Base-by-base conservation (phyloP, 177 flowering plant genomes). In the Tripterygium wilfordii region DNA sequence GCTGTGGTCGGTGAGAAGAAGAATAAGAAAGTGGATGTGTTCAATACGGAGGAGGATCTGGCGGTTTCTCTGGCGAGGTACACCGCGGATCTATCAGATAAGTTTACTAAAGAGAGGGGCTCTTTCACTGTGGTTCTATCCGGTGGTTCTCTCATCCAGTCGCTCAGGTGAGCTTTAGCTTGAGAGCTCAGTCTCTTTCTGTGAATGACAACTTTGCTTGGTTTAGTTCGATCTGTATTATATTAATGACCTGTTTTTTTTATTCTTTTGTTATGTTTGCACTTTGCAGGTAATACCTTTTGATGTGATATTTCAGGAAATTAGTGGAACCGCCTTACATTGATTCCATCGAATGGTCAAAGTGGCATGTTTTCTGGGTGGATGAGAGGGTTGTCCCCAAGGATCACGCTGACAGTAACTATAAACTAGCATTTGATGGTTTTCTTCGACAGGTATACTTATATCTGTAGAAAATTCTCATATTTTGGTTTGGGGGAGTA, bases 291-390 rank as follows among this genome's bases (percentile, higher is more conserved):
- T n/a, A n/a, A n/a, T n/a, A n/a, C n/a, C n/a, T n/a, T n/a, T n/a
- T n/a, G n/a, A n/a, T n/a, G n/a, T n/a, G n/a, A n/a, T n/a, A 35
- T 41, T 54, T 28, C 63, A 85, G 95, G 79, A 78, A 80, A 63
- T 42, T 86, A 15, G 50, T 60, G 25, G 85, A 81, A 57, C 38
- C 79, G 2, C 88, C 91, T 3, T 81, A 75, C 36, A 14, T 58
- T 18, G 80, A 74, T 35, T 66, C 75, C 0, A 51, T 83, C 12
- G 81, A 81, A 4, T 86, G 95, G 95, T 67, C 74, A 15, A 86
- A 70, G 52, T 86, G 95, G 95, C 71, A 72, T 56, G 75, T 86
- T 8, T 76, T 83, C 46, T 86, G 95, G 95, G 78, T 79, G 30
- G 95, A 86, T 55, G 95, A 86, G 66, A 71, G 95, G 53, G 84